A percentile compares a stretch with the other conserved stretches of the same genome.
phyloP scores from a whole-genome alignment of 176 grass and related monocot species.

The Themeda triandra region DNA sequence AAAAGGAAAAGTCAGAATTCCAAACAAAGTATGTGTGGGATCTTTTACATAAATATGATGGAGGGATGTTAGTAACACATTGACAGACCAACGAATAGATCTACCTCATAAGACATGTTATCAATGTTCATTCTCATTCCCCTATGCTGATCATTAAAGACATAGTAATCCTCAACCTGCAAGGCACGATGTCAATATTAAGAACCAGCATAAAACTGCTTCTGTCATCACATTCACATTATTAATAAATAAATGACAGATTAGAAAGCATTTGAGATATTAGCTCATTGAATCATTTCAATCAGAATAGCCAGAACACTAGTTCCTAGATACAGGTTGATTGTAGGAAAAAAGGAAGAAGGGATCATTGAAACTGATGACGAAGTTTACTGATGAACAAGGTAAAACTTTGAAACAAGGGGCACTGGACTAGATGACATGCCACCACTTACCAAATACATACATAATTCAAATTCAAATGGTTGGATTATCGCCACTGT shows the following conservation, averaged over 20 bases:
- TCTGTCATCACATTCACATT: neutral
- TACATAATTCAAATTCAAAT: neutral
- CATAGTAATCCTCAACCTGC: conserved; percentile 40
- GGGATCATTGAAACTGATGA: neutral
- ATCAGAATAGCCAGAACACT: neutral
- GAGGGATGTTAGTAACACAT: neutral
- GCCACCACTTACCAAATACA: neutral
- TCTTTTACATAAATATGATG: neutral
- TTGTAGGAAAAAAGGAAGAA: neutral
- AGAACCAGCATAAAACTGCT: neutral
- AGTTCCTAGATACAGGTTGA: neutral
- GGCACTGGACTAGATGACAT: neutral
- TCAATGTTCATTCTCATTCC: conserved; percentile 88
- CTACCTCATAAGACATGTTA: conserved; percentile 79
- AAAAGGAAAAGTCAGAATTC: neutral
- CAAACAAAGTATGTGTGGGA: neutral
- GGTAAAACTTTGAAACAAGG: neutral
- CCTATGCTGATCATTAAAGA: conserved; percentile 48
- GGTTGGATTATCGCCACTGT: neutral
- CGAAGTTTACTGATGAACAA: neutral
- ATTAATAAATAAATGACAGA: neutral
- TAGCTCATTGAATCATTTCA: neutral
- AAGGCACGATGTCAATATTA: conserved; percentile 25
- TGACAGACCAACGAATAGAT: conserved; percentile 23
- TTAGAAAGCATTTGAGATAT: neutral